Conservation (phyloP, 305 asterid species). For the Fraxinus paxiana region DNA sequence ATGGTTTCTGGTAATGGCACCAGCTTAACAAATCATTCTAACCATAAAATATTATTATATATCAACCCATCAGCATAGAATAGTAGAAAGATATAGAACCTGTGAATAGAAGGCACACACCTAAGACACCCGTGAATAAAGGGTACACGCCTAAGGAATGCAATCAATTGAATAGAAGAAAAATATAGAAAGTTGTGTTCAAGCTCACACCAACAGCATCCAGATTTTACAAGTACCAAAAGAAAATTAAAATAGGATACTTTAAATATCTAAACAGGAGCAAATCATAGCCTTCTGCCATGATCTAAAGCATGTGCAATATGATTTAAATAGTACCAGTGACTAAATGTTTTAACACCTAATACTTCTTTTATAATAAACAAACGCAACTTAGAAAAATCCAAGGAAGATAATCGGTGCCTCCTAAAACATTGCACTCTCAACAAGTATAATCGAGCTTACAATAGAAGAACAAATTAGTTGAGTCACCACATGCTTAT, state of each 20-base stretch:
- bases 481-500: neutral
- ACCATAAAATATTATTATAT: neutral
- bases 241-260: neutral
- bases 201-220: neutral
- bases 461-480: conserved; percentile 3
- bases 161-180: neutral
- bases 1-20: neutral
- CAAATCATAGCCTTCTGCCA: neutral
- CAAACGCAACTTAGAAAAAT: conserved; percentile 1
- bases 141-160: neutral
- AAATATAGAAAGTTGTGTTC: neutral
- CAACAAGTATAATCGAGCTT: conserved; percentile 14
- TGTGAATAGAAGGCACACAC: neutral
- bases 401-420: conserved; percentile 5
- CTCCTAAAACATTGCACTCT: conserved; percentile 3
- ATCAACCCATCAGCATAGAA: neutral
- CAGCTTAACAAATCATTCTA: neutral
- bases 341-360: neutral
- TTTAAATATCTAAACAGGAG: conserved; percentile 13
- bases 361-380: neutral
- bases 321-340: neutral
- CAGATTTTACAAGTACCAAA: neutral
- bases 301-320: neutral
- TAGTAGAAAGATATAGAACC: neutral
- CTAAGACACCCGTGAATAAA: neutral